Base-by-base conservation (phyloP, 805 yeast genomes). In the Candida ascalaphidarum region DNA sequence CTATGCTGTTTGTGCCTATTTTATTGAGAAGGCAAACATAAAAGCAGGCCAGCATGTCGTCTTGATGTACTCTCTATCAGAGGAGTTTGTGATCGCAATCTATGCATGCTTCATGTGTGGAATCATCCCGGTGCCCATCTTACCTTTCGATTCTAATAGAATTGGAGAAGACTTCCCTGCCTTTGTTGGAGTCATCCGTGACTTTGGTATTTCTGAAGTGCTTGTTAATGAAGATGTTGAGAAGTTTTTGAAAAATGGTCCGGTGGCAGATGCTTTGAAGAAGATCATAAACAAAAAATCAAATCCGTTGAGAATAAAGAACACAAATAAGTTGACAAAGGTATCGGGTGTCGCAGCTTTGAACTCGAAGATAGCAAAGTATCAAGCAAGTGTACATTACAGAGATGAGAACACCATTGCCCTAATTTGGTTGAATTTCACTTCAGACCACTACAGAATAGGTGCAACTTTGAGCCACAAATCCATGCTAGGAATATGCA, bases 71-170 rank as follows among this genome's bases (percentile, higher is more conserved):
- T 80, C 94, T 0, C 70, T 89, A 25, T 75, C 86, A 1, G 95
- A 88, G 32, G 97, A 92, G 36, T 89, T 74, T 45, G 73, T 80
- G 4, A 74, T 84, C 17, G 84, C 94, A 2, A 63, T 86, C 1
- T 75, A 77, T 52, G 96, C 98, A 0, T 89, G 97, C 48, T 71
- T 89, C 50, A 55, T 79, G 31, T 71, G 86, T 29, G 95, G 96
- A 7, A 32, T 85, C 4, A 67, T 82, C 3, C 84, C 92, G 1
- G 66, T 89, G 11, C 92, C 94, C 1, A 52, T 85, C 48, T 59
- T 76, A 7, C 86, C 94, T 0, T 55, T 86, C 22, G 85, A 80
- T 35, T 61, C 75, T 9, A 67, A 65, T 23, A 58, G 86, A 30
- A 60, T 79, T 7, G 76, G 71, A 4, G 95, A 83, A 42, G 96